These are phyloP conservation scores for Lyophyllum shimeji DNA, from an alignment of 768 basidiomycete species.

Conservation along the genomic window DNA sequence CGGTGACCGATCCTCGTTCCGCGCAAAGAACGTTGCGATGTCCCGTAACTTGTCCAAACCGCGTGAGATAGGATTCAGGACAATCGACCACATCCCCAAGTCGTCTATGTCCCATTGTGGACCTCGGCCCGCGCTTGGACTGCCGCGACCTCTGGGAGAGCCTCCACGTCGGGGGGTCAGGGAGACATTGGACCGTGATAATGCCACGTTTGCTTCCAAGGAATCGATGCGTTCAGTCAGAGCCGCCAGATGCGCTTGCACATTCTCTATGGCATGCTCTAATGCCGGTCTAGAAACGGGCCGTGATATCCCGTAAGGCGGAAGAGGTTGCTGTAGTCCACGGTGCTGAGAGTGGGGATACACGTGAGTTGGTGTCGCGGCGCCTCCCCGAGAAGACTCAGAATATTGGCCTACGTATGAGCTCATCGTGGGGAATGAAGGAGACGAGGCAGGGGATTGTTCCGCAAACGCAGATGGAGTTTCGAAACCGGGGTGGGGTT, in stretches of 20 bases:
- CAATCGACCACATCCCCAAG: constrained; percentile 79
- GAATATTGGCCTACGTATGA: constrained; percentile 38
- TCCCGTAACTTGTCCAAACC: constrained; percentile 48
- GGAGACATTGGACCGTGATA: constrained; percentile 39
- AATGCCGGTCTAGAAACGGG: constrained; percentile 54
- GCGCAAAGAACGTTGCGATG: constrained; percentile 57
- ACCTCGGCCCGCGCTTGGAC: constrained; percentile 35
- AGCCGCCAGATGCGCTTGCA: constrained; percentile 81
- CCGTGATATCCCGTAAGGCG: constrained; percentile 36
- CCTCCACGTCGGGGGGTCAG: constrained; percentile 37
- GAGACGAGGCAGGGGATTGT: constrained; percentile 38
- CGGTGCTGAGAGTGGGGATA: constrained; percentile 38
- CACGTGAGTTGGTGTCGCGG: constrained; percentile 34
- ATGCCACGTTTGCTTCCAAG: constrained; percentile 47
- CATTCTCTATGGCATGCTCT: constrained; percentile 75
- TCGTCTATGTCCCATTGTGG: constrained; percentile 73
- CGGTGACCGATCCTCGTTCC: constrained; percentile 62
- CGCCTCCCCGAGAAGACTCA: constrained; percentile 36
- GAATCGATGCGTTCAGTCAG: constrained; percentile 81
- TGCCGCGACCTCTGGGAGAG: constrained; percentile 43
- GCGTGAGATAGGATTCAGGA: constrained; percentile 63
- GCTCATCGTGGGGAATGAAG: constrained; percentile 34
- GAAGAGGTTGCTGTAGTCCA: constrained; percentile 29
- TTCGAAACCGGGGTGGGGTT: constrained; percentile 71
- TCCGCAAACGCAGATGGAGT: constrained; percentile 74